phyloP scores from a whole-genome alignment of 306 rosid genomes.

The Prunus mongolica region DNA sequence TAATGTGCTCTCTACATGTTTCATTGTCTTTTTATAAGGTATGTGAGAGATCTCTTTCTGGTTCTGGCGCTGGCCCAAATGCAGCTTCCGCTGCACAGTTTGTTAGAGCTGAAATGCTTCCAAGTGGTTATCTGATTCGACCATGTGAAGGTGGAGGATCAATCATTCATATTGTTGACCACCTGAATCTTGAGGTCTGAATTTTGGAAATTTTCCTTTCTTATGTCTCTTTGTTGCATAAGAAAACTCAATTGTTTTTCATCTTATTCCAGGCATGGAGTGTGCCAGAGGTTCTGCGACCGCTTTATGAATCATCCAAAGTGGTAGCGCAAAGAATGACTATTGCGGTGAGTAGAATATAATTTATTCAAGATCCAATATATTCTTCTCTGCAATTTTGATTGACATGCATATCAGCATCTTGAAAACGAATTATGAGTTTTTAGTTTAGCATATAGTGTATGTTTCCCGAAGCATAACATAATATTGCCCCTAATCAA shows the following conservation, averaged over 20 bases:
- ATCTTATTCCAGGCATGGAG: slow-evolving; percentile 70
- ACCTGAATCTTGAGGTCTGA: slow-evolving; percentile 86
- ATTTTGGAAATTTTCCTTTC: not conserved
- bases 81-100: slow-evolving; percentile 73
- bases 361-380: not conserved
- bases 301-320: slow-evolving; percentile 93
- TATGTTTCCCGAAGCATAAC: not conserved
- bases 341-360: slow-evolving; percentile 64
- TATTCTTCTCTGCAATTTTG: not conserved
- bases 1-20: not conserved
- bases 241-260: slow-evolving; percentile 1
- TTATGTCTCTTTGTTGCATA: not conserved
- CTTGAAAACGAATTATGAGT: not conserved
- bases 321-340: slow-evolving; percentile 89
- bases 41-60: slow-evolving; percentile 96
- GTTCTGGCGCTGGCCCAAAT: slow-evolving; percentile 87
- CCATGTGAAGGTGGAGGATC: slow-evolving; percentile 99
- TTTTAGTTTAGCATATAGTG: not conserved
- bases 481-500: not conserved
- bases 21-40: slow-evolving; percentile 40
- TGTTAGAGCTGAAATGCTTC: slow-evolving; percentile 83
- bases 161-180: slow-evolving; percentile 94
- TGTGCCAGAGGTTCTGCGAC: slow-evolving; percentile 95
- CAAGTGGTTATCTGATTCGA: slow-evolving; percentile 93
- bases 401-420: not conserved